A percentile compares a stretch with the other conserved stretches of the same genome.
Conservation (phyloP, 2,329 filamentous ascomycete genomes). For the Fusarium begoniae region DNA sequence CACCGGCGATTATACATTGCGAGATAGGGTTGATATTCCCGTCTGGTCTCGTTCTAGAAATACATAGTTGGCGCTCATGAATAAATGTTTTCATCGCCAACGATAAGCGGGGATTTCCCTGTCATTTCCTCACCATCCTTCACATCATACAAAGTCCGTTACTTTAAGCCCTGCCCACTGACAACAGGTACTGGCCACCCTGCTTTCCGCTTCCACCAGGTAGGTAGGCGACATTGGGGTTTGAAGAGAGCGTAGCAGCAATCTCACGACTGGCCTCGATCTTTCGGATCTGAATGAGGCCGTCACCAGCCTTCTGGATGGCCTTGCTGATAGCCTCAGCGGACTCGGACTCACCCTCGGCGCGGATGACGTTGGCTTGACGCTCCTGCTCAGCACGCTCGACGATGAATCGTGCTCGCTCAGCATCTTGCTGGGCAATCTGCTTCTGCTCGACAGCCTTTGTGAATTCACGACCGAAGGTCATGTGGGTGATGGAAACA, state of each 20-base stretch:
- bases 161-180: slow-evolving; percentile 55
- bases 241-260: slow-evolving; percentile 84
- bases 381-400: slow-evolving; percentile 99
- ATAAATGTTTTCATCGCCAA: slow-evolving; percentile 40
- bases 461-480: slow-evolving; percentile 98
- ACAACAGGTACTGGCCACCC: slow-evolving; percentile 63
- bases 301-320: slow-evolving; percentile 91
- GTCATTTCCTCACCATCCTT: slow-evolving; percentile 31
- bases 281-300: slow-evolving; percentile 93
- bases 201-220: slow-evolving; percentile 80
- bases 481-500: slow-evolving; percentile 99
- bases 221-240: slow-evolving; percentile 96
- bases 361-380: slow-evolving; percentile 97
- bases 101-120: slow-evolving; percentile 49
- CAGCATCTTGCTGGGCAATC: slow-evolving; percentile 98
- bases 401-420: slow-evolving; percentile 96
- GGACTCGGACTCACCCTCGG: slow-evolving; percentile 96
- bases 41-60: slow-evolving; percentile 45
- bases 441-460: slow-evolving; percentile 99
- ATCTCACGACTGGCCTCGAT: slow-evolving; percentile 98
- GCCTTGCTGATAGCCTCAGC: slow-evolving; percentile 95
- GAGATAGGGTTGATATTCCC: slow-evolving; percentile 40
- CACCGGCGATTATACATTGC: slow-evolving; percentile 30
- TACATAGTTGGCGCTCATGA: slow-evolving; percentile 47
- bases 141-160: slow-evolving; percentile 22